These are phyloP conservation scores for Mortierella claussenii DNA, from an alignment of 192 early-diverging fungal genomes.

Conservation along the genomic window DNA sequence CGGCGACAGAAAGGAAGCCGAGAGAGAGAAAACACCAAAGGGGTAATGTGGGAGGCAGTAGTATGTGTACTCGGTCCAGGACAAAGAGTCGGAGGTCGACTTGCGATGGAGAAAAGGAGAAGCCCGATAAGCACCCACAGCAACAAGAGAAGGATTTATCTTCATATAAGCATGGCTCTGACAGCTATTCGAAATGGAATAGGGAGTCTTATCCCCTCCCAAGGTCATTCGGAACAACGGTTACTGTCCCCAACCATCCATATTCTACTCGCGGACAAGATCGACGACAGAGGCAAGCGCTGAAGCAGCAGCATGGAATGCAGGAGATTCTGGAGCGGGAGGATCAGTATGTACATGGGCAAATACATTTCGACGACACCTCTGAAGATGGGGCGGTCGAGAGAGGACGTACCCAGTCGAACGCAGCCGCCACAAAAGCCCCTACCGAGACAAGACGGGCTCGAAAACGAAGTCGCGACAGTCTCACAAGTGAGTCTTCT, in stretches of 20 bases:
- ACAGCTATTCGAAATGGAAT: too few species aligned
- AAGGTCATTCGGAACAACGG: background rate
- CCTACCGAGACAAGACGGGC: too few species aligned
- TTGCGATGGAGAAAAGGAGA: background rate
- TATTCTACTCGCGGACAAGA: conserved; percentile 12
- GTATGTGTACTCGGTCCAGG: background rate
- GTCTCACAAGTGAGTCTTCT: too few species aligned
- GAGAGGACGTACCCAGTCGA: too few species aligned
- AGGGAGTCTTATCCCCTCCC: background rate
- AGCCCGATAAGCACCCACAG: background rate
- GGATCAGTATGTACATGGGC: background rate
- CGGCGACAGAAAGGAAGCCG: background rate
- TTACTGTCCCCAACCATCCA: conserved; percentile 6
- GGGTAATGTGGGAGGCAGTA: background rate
- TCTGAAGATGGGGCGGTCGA: too few species aligned
- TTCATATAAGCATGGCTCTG: too few species aligned
- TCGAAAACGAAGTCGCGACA: too few species aligned
- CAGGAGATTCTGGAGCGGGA: background rate
- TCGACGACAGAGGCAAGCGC: background rate
- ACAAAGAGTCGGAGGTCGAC: too few species aligned
- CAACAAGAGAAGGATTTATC: too few species aligned
- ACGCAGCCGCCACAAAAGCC: too few species aligned
- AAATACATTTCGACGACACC: too few species aligned
- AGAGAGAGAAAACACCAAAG: too few species aligned
- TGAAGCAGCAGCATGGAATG: background rate